Evolutionary conservation across 129 eudicot species (phyloP), one percentile per base, ranked within the genome.

Genomic region (Chrysanthemum makinoi): DNA sequence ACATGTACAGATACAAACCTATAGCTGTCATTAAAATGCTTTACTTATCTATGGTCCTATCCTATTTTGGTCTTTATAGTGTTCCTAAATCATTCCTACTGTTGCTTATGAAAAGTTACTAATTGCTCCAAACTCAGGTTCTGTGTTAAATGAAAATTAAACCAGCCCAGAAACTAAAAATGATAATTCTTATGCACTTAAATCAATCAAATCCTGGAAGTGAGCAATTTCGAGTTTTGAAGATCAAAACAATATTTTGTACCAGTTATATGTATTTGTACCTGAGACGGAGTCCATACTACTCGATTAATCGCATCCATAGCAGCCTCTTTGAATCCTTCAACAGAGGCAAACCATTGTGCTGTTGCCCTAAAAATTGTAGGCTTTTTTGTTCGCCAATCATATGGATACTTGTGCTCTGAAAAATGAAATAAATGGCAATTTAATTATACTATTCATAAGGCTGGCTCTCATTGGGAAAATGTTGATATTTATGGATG

Each of bases 321-420:
- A 58, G 88, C 99, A 70, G 96, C 87, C 46, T 87, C 74, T 62
- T 96, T 87, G 33, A 94, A 94, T 35, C n/a, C 99, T 84, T 94
- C 99, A 20, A 94, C 99, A 47, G 99, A 94, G 3, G 99, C 99
- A 87, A 94, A 94, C 99, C 99, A 94, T 64, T 94, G 99, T 69
- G 88, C 97, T 57, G 99, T 94, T 22, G 99, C 99, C 83, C 99
- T 90, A 79, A 94, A 94, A 68, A 94, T 94, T 26, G 99, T 94
- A 39, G 99, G 99, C 86, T 94, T 86, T 80, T 94, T 94, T 59
- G 99, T 94, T 80, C 99, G 82, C 99, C 99, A 94, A 82, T 94
- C 99, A 78, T 94, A 94, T 8, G 99, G 99, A 74, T 94, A 94
- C 74, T 94, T 94, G 80, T 94, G 99, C 82, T 82, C 97, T 91